Evolutionary conservation across 345 rosid species (phyloP).

Genomic region (Salix viminalis): DNA sequence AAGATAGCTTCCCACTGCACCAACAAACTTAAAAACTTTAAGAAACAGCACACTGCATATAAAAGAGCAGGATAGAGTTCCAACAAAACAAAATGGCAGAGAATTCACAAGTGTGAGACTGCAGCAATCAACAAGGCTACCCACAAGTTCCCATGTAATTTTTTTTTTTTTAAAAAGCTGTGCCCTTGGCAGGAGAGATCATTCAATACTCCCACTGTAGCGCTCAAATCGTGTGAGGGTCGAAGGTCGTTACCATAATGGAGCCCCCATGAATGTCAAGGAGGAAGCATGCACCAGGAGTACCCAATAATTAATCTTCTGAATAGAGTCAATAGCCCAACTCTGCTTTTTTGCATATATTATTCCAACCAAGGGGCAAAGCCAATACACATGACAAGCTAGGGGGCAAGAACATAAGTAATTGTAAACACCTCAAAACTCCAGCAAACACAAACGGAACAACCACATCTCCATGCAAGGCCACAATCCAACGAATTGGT

Average conservation of each 20-base stretch:
- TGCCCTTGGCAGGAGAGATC: too few species aligned
- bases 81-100: neutral
- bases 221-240: too few species aligned
- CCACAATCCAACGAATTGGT: conserved; percentile 94
- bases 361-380: neutral
- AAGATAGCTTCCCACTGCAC: conserved; percentile 76
- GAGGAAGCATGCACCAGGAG: neutral
- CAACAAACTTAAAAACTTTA: conserved; percentile 15
- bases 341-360: neutral
- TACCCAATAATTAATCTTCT: neutral
- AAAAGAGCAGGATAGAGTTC: neutral
- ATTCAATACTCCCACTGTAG: too few species aligned
- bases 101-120: neutral
- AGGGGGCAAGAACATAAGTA: conserved; percentile 8
- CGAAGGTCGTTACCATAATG: too few species aligned
- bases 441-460: conserved; percentile 90
- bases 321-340: neutral
- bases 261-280: too few species aligned
- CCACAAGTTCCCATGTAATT: too few species aligned
- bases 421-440: conserved; percentile 53
- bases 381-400: neutral
- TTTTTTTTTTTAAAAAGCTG: too few species aligned
- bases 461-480: conserved; percentile 74
- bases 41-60: neutral
- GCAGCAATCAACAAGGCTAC: too few species aligned